Evolutionary conservation across 768 basidiomycete species (phyloP), one percentile per base, ranked within the genome.

Genomic region (Kwoniella heveanensis): DNA sequence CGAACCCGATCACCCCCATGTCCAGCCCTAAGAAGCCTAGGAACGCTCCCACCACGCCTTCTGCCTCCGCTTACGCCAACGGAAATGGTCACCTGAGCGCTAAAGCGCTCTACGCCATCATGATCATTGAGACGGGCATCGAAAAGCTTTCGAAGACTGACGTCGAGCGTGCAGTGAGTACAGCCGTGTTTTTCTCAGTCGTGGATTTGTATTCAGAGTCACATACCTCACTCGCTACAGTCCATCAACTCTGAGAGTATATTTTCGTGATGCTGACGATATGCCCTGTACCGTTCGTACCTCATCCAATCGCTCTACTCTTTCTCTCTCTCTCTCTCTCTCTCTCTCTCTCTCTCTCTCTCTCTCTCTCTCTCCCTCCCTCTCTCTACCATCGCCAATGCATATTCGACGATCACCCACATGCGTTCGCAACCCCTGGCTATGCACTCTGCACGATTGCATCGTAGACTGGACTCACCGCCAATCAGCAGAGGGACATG

Each of bases 381-480:
- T n/a, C n/a, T n/a, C n/a, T n/a, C n/a, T n/a, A n/a, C n/a, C n/a
- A n/a, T n/a, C n/a, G n/a, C n/a, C n/a, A n/a, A n/a, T n/a, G n/a
- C n/a, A n/a, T n/a, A n/a, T n/a, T n/a, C n/a, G n/a, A n/a, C n/a
- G n/a, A n/a, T n/a, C n/a, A n/a, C n/a, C n/a, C n/a, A n/a, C n/a
- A n/a, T n/a, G n/a, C n/a, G n/a, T n/a, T n/a, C n/a, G n/a, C n/a
- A n/a, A n/a, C n/a, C n/a, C n/a, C n/a, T n/a, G n/a, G n/a, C n/a
- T n/a, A n/a, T n/a, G n/a, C n/a, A n/a, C n/a, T n/a, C n/a, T n/a
- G n/a, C n/a, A n/a, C n/a, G n/a, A n/a, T n/a, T n/a, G n/a, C n/a
- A n/a, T n/a, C n/a, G 13, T 27, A 66, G 68, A 69, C 68, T 13
- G 64, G 64, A 12, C 48, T 69, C 32, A 60, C 47, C 1, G 29